Conservation (phyloP, 768 basidiomycete genomes). For the Kwoniella mangroviensis region DNA sequence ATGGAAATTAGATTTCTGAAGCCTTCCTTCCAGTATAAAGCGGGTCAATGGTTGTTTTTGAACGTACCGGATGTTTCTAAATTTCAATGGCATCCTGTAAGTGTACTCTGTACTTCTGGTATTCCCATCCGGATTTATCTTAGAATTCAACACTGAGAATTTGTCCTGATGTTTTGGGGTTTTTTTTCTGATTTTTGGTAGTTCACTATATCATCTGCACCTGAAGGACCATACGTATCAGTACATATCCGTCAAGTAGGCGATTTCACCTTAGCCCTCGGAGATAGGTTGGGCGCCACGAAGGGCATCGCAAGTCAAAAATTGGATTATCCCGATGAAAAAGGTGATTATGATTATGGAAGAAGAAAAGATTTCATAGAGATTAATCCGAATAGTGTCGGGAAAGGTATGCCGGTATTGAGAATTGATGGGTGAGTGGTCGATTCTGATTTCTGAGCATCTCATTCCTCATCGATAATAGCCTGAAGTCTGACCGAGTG, state of each 20-base stretch:
- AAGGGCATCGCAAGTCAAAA: constrained; percentile 55
- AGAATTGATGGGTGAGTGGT: constrained; percentile 48
- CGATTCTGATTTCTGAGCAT: too few relatives aligned
- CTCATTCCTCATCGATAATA: too few relatives aligned
- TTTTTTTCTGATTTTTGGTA: constrained; percentile 54
- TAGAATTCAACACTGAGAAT: not conserved
- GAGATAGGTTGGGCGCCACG: constrained; percentile 73
- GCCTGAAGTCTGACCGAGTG: not conserved
- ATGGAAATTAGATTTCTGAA: constrained; percentile 94
- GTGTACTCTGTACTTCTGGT: constrained; percentile 52
- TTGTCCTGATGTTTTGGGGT: not conserved
- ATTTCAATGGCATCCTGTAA: constrained; percentile 93
- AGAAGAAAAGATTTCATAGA: constrained; percentile 74
- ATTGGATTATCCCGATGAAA: constrained; percentile 69
- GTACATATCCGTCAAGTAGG: constrained; percentile 87
- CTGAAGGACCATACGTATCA: constrained; percentile 90
- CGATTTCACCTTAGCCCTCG: constrained; percentile 66
- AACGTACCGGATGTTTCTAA: constrained; percentile 72
- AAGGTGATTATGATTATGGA: constrained; percentile 66
- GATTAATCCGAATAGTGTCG: constrained; percentile 62
- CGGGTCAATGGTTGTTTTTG: constrained; percentile 49
- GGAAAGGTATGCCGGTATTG: constrained; percentile 41
- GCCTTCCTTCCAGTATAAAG: constrained; percentile 84
- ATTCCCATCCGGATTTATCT: not conserved
- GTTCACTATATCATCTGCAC: constrained; percentile 95